phyloP scores from a whole-genome alignment of 163 green algal species.

The Prototheca cutis region DNA sequence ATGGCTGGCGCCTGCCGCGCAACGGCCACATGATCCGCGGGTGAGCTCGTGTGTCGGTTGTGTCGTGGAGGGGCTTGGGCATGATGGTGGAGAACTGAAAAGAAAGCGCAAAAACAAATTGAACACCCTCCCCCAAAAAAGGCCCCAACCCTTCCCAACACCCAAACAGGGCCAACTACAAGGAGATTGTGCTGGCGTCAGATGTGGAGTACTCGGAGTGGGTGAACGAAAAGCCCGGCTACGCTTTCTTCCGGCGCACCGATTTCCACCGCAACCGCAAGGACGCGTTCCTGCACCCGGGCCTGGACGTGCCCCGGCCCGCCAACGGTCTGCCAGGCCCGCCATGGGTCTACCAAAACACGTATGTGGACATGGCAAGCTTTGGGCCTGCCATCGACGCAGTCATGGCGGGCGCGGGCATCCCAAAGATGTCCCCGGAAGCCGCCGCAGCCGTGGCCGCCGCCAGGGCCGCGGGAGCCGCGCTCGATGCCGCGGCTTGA shows the following conservation, averaged over 20 bases:
- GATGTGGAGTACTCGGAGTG: slow-evolving; percentile 27
- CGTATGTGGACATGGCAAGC: slow-evolving; percentile 28
- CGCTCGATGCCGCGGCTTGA: no score
- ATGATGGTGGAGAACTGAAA: no score
- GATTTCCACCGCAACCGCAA: slow-evolving; percentile 12
- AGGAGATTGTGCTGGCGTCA: slow-evolving; percentile 28
- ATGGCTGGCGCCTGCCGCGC: slow-evolving; percentile 28
- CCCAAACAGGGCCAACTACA: slow-evolving; percentile 25
- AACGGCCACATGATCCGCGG: slow-evolving; percentile 18
- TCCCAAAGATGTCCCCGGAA: slow-evolving; percentile 12
- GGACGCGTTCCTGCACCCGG: slow-evolving; percentile 13
- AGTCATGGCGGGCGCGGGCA: slow-evolving; percentile 20
- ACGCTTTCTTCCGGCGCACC: slow-evolving; percentile 23
- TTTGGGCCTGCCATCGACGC: slow-evolving; percentile 22
- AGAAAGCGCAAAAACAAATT: no score
- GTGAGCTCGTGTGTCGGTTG: slow-evolving; percentile 7
- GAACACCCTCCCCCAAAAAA: no score
- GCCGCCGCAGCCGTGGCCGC: no score
- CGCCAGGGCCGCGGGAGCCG: no score
- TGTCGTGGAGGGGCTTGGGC: no score
- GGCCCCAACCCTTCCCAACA: no score
- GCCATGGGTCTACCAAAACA: slow-evolving; percentile 34
- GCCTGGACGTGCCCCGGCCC: slow-evolving; percentile 15
- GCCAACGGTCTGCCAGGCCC: slow-evolving; percentile 22
- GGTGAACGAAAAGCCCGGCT: slow-evolving; percentile 19